Conservation (phyloP, 1,139 yeast species). For the Kurtzmaniella quercitrusa region DNA sequence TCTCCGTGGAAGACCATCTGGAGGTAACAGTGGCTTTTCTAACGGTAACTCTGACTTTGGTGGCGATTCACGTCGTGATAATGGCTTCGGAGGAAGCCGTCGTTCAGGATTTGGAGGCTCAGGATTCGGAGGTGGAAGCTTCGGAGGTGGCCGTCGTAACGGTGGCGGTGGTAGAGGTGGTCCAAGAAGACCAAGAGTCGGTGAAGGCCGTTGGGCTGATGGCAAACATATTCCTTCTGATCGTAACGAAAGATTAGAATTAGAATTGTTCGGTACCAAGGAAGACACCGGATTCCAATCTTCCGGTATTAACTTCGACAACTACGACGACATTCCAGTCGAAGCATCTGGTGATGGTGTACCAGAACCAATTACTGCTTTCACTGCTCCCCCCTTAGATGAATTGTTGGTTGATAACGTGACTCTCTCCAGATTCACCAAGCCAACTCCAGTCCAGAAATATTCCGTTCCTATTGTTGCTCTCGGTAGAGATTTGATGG, state of each 20-base stretch:
- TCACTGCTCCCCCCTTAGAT: constrained; percentile 92
- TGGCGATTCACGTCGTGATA: constrained; percentile 11
- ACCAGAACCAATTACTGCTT: constrained; percentile 87
- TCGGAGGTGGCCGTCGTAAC: constrained; percentile 21
- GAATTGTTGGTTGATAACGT: constrained; percentile 83
- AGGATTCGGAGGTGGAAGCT: constrained; percentile 18
- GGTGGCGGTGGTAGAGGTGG: constrained; percentile 18
- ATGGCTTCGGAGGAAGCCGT: constrained; percentile 19
- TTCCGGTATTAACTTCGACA: constrained; percentile 97
- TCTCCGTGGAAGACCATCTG: constrained; percentile 31
- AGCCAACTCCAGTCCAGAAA: constrained; percentile 98
- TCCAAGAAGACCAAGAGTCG: constrained; percentile 27
- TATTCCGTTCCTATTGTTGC: constrained; percentile 97
- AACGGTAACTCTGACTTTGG: constrained; percentile 20
- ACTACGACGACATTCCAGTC: constrained; percentile 97
- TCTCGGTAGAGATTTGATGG: constrained; percentile 96
- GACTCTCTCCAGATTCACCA: constrained; percentile 80
- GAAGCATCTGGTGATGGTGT: constrained; percentile 95
- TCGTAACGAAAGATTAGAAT: constrained; percentile 65
- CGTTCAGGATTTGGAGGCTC: constrained; percentile 16
- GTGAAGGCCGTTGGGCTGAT: constrained; percentile 75
- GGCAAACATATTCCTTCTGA: constrained; percentile 88
- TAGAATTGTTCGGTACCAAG: constrained; percentile 80
- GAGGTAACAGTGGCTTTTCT: neutral
- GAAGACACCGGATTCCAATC: constrained; percentile 84